Evolutionary conservation across 2,329 filamentous ascomycete species (phyloP), one percentile per base, ranked within the genome.

Genomic region (Fusarium pilosicola): DNA sequence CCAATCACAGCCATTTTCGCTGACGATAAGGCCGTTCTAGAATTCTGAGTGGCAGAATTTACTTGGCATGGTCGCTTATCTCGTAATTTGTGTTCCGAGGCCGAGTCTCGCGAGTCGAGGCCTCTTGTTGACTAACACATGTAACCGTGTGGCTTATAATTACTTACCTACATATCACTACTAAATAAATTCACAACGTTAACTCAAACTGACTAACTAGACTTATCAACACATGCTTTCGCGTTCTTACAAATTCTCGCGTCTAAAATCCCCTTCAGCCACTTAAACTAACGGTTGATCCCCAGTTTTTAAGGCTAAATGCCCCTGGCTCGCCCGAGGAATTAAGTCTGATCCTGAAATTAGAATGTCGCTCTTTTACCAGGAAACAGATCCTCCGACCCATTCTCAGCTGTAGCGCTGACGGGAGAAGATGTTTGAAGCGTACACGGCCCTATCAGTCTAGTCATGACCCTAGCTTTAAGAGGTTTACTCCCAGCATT

Each of bases 231-330:
- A 36, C 55, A 57, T 38, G 34, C 30, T 62, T 39, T 34, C 42
- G 24, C 22, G 14, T 17, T 26, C 18, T 61, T 15, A 30, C 32
- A 39, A 41, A 52, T 39, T 41, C 24, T 18, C 30, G 51, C 51
- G 24, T 30, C n/a, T 42, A n/a, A 38, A 24, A 32, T 18, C 28
- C n/a, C n/a, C n/a, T 18, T 39, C n/a, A 14, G 49, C 49, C 30
- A 52, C 62, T 54, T 54, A 9, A 20, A 34, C 34, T 18, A 34
- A 28, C 41, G 41, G 51, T 14, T 11, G 11, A 56, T 71, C 54
- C 54, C 71, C 71, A 74, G 30, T 62, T 56, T 61, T 71, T 72
- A 74, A 71, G 71, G 48, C 71, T 71, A 49, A 42, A 36, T 32
- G 45, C 46, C 62, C 51, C 71, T 70, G 52, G 52, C 24, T 22